Evolutionary conservation across 208 protist genomes (phyloP), one percentile per base, ranked within the genome.

Genomic region (Endotrypanum monterogeii): DNA sequence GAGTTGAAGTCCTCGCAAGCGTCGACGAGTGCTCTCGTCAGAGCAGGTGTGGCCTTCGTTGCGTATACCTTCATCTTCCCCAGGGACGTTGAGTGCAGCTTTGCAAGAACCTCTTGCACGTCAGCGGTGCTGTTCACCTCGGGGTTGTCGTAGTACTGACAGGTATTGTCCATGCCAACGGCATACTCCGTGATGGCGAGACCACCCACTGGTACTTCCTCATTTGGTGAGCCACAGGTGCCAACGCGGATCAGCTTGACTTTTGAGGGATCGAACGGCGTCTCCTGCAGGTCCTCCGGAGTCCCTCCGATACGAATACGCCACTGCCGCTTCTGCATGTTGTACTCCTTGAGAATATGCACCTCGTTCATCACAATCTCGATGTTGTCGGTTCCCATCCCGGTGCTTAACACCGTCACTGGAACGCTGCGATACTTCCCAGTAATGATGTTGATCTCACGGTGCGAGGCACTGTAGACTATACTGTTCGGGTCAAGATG

Each of bases 321-420:
- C 90, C 88, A 92, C 25, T 51, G 54, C 44, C 78, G 66, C 12
- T 46, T 76, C 66, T 71, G n/a, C 50, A 82, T 58, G 67, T 94
- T 79, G 80, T 90, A 94, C 86, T 94, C 89, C 84, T 94, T 94
- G 66, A 94, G 63, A 51, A 86, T 79, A 73, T 94, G 87, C 23
- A 94, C 81, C 61, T 92, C 88, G 60, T 91, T 93, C 65, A 93
- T 77, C 37, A 93, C 79, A 67, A 93, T 92, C 67, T 95, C 88
- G 11, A 92, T 65, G 74, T 92, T 95, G 82, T 90, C 88, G 18
- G 88, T 92, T n/a, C 88, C 90, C 90, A 95, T 95, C 68, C 86
- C 88, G n/a, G 90, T 92, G 73, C 78, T 86, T 48, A 95, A n/a
- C 32, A 86, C 87, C 20, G 80, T 86, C 16, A 94, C 85, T 14